These are phyloP conservation scores for Mucor circinelloides DNA, from an alignment of 371 early-diverging fungal genomes.

Conservation along the genomic window DNA sequence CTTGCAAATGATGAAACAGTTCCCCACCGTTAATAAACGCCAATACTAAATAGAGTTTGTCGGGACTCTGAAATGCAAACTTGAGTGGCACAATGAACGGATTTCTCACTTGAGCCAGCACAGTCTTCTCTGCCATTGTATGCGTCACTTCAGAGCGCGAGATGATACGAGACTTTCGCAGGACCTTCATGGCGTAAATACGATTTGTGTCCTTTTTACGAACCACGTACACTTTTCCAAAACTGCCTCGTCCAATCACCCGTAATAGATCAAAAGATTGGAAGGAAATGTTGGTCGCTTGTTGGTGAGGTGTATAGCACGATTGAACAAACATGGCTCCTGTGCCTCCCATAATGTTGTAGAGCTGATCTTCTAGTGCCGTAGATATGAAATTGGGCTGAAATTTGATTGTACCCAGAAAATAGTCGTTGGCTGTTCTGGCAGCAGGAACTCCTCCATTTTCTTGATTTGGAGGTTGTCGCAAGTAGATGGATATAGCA, in stretches of 20 bases:
- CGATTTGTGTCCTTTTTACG: constrained; percentile 92
- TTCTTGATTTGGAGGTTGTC: constrained; percentile 54
- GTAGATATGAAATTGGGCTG: constrained; percentile 67
- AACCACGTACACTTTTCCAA: constrained; percentile 98
- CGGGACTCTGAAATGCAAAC: constrained; percentile 86
- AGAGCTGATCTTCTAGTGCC: constrained; percentile 37
- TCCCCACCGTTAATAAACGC: constrained; percentile 96
- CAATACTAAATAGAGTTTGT: constrained; percentile 87
- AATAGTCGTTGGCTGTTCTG: constrained; percentile 61
- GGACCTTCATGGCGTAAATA: constrained; percentile 97
- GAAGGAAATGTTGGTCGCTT: constrained; percentile 70
- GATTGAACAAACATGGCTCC: constrained; percentile 70
- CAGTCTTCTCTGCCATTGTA: constrained; percentile 90
- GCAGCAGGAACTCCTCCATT: constrained; percentile 28
- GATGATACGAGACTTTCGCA: constrained; percentile 93
- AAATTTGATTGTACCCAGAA: constrained; percentile 69
- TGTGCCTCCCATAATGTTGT: constrained; percentile 51
- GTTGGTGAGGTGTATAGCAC: constrained; percentile 69
- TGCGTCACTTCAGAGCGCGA: constrained; percentile 88
- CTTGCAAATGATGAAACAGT: constrained; percentile 88
- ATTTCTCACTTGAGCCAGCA: constrained; percentile 81
- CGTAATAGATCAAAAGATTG: constrained; percentile 94
- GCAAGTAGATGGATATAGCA: constrained; percentile 84
- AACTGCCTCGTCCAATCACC: constrained; percentile 95
- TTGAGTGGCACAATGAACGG: constrained; percentile 90